Conservation (phyloP, 345 rosid genomes). For the Aquilaria yunnanensis region DNA sequence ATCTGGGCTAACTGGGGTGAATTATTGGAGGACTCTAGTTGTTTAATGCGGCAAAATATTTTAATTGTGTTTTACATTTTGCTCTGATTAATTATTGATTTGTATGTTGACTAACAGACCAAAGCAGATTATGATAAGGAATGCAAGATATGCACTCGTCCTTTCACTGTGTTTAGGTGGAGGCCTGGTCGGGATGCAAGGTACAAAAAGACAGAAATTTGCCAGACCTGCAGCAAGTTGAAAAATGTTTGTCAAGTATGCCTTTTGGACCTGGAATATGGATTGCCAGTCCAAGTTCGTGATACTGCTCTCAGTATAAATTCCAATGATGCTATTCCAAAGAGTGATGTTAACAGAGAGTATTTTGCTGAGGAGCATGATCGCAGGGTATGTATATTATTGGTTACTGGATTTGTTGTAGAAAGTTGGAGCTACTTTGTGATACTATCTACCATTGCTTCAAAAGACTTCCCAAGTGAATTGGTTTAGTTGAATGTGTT, state of each 20-base stretch:
- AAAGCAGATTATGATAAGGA: constrained; percentile 84
- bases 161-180: constrained; percentile 95
- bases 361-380: constrained; percentile 97
- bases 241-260: constrained; percentile 99
- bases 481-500: neutral
- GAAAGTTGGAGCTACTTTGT: neutral
- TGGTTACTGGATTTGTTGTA: neutral
- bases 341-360: constrained; percentile 87
- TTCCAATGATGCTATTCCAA: constrained; percentile 83
- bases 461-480: neutral
- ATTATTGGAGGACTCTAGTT: too few relatives aligned
- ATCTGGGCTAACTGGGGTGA: too few relatives aligned
- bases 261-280: constrained; percentile 91
- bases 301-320: constrained; percentile 76
- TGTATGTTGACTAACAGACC: constrained; percentile 41
- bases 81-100: neutral
- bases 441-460: neutral
- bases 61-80: neutral
- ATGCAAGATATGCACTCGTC: constrained; percentile 95
- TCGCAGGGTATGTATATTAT: constrained; percentile 47
- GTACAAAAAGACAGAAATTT: constrained; percentile 81
- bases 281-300: constrained; percentile 93
- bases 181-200: constrained; percentile 92
- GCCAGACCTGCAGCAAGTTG: constrained; percentile 93
- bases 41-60: neutral